Conservation (phyloP, 2,329 filamentous ascomycete genomes). For the Balansia obtecta region DNA sequence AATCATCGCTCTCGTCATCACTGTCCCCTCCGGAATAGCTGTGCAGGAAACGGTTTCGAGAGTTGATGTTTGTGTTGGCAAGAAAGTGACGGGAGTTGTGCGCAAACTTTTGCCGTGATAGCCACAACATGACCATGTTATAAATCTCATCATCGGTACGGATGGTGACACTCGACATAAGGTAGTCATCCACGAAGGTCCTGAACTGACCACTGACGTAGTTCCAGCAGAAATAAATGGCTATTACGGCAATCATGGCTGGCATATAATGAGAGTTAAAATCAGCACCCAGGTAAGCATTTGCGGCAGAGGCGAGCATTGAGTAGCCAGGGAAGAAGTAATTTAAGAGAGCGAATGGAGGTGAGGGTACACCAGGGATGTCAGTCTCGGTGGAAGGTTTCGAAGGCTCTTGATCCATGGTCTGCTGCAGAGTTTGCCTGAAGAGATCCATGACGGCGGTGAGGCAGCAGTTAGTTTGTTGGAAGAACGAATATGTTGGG, state of each 20-base stretch:
- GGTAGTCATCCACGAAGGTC: slow-evolving; percentile 35
- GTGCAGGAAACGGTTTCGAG: slow-evolving; percentile 36
- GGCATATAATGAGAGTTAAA: slow-evolving; percentile 52
- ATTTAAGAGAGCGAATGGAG: slow-evolving; percentile 41
- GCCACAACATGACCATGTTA: slow-evolving; percentile 60
- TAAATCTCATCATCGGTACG: slow-evolving; percentile 61
- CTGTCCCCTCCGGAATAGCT: slow-evolving; percentile 29
- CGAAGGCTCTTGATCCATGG: neutral
- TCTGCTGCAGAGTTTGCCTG: neutral
- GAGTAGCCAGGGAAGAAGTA: slow-evolving; percentile 55
- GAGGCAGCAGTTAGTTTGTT: neutral
- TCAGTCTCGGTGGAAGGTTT: slow-evolving; percentile 8
- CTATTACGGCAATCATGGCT: slow-evolving; percentile 36
- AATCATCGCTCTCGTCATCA: slow-evolving; percentile 29
- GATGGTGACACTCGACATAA: slow-evolving; percentile 55
- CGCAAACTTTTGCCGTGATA: slow-evolving; percentile 49
- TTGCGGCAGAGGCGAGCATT: slow-evolving; percentile 37
- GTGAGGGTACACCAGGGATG: slow-evolving; percentile 11
- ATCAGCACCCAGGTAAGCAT: slow-evolving; percentile 48
- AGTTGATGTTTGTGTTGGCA: slow-evolving; percentile 49
- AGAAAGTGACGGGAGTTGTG: slow-evolving; percentile 48
- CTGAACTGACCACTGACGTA: slow-evolving; percentile 39
- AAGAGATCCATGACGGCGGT: slow-evolving; percentile 7
- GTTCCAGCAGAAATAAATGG: slow-evolving; percentile 36
- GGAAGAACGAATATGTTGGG: neutral